phyloP scores from a whole-genome alignment of 148 eudicot genomes.

The Persicaria maculosa region DNA sequence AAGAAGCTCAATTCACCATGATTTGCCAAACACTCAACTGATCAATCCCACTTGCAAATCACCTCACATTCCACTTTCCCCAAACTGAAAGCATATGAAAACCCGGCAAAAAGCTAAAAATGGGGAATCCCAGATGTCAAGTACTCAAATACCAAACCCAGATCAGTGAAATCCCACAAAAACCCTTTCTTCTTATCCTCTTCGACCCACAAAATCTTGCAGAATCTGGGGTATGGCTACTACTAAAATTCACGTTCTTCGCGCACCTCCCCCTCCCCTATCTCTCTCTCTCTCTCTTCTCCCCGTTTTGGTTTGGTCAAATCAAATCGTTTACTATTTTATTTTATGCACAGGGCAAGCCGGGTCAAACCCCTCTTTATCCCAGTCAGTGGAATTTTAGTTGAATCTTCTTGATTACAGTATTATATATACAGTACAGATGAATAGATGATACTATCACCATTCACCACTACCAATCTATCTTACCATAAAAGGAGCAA shows the following conservation, averaged over 20 bases:
- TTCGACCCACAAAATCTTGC: background rate
- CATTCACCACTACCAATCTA: no score
- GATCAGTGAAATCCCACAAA: background rate
- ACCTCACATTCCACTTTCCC: background rate
- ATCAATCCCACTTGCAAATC: background rate
- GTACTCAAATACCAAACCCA: background rate
- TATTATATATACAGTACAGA: no score
- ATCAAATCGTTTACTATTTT: background rate
- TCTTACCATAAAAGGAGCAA: no score
- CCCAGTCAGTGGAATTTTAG: no score
- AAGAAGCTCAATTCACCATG: background rate
- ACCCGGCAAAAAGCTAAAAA: background rate
- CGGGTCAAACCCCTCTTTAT: background rate
- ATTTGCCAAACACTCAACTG: background rate
- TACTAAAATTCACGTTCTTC: background rate
- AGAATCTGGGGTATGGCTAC: background rate
- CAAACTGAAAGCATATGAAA: constrained; percentile 1
- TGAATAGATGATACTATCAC: no score
- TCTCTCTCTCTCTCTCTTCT: background rate
- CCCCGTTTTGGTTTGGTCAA: background rate
- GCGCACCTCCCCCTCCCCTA: background rate
- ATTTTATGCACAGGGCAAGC: background rate
- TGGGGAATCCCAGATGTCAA: constrained; percentile 1
- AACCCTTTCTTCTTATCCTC: background rate
- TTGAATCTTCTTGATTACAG: no score